These are phyloP conservation scores for Aureoboletus auriporus DNA, from an alignment of 768 basidiomycete genomes.

Conservation along the genomic window DNA sequence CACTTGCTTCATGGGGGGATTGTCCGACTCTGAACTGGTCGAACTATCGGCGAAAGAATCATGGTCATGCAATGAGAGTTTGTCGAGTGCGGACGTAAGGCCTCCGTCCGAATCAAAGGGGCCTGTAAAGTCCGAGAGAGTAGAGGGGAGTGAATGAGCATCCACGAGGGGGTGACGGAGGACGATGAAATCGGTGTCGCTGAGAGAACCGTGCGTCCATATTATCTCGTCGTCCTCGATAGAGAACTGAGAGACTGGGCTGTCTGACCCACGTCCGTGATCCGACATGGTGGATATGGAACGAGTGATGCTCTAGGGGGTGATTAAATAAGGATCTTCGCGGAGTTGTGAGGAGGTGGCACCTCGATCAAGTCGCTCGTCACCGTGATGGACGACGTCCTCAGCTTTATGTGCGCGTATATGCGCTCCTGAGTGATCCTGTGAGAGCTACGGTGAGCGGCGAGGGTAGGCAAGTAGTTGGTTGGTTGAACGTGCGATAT, in stretches of 20 bases:
- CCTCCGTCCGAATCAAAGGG: slow-evolving; percentile 9
- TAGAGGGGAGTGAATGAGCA: slow-evolving; percentile 11
- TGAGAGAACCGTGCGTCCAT: slow-evolving; percentile 10
- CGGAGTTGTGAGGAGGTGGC: slow-evolving; percentile 11
- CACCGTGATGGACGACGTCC: slow-evolving; percentile 5
- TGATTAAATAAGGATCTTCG: slow-evolving; percentile 3
- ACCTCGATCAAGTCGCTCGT: slow-evolving; percentile 9
- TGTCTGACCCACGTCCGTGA: slow-evolving; percentile 4
- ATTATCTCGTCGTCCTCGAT: slow-evolving; percentile 22
- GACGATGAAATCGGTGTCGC: slow-evolving; percentile 24
- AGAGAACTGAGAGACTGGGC: slow-evolving; percentile 13
- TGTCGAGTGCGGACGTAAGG: slow-evolving; percentile 12
- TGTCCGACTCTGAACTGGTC: slow-evolving; percentile 8
- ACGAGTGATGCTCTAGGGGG: neutral
- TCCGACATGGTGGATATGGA: slow-evolving; percentile 6
- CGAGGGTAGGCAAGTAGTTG: neutral
- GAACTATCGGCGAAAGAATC: slow-evolving; percentile 2
- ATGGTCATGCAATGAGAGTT: slow-evolving; percentile 15
- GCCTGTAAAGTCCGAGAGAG: slow-evolving; percentile 3
- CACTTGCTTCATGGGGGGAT: neutral
- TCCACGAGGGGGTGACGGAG: slow-evolving; percentile 17
- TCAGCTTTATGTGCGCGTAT: neutral
- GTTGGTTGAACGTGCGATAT: slow-evolving; percentile 20
- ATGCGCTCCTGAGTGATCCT: neutral
- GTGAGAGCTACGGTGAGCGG: neutral